These are phyloP conservation scores for Eimeria tenella DNA, from an alignment of 169 alveolate species.

Conservation along the genomic window DNA sequence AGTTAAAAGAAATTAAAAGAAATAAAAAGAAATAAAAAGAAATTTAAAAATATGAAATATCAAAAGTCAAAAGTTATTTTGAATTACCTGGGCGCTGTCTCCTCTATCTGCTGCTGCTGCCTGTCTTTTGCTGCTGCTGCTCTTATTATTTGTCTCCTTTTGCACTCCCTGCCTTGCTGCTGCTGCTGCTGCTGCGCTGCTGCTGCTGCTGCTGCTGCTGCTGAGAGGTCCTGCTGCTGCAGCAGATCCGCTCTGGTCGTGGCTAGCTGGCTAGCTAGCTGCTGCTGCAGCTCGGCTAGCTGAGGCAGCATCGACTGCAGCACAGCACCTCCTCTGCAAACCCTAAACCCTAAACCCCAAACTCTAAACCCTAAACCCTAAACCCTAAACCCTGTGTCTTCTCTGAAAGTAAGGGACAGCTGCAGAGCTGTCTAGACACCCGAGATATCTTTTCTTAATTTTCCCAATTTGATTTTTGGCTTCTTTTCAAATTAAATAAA, in stretches of 20 bases:
- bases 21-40: too few species aligned
- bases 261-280: not conserved
- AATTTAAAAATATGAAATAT: too few species aligned
- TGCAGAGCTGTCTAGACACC: too few species aligned
- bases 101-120: not conserved
- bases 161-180: not conserved
- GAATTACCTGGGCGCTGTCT: not conserved
- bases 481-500: too few species aligned
- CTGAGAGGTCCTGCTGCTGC: not conserved
- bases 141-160: not conserved
- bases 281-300: constrained; percentile 3
- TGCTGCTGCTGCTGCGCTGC: not conserved
- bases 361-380: not conserved
- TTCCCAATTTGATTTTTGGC: too few species aligned
- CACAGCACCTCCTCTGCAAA: not conserved
- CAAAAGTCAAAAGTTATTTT: too few species aligned
- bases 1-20: too few species aligned
- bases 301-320: constrained; percentile 8
- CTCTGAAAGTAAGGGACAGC: not conserved
- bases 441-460: too few species aligned
- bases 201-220: constrained; percentile 41
- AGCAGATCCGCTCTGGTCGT: not conserved
- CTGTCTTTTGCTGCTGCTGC: not conserved
- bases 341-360: too few species aligned
- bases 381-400: not conserved